Conservation (phyloP, 2,329 filamentous ascomycete species). For the Colletotrichum horii region DNA sequence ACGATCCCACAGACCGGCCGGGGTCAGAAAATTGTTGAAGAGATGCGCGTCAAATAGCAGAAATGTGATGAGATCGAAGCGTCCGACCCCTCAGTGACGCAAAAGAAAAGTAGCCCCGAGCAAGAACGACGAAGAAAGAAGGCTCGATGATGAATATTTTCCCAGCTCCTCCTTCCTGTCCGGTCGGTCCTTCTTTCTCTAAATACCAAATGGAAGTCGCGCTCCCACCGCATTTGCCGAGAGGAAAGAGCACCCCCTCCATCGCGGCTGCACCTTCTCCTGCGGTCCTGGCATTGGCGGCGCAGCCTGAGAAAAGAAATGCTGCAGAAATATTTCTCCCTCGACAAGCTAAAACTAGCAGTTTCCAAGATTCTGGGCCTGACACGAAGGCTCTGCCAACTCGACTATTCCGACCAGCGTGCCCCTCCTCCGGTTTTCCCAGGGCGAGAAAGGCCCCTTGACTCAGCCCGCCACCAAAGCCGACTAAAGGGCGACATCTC, state of each 20-base stretch:
- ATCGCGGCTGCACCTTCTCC: neutral
- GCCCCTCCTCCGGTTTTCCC: neutral
- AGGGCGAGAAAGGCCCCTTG: conserved; percentile 16
- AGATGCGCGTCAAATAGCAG: neutral
- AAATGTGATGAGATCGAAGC: neutral
- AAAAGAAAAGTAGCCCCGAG: neutral
- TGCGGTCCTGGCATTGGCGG: neutral
- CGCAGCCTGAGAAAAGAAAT: conserved; percentile 14
- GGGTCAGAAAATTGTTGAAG: neutral
- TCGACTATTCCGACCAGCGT: neutral
- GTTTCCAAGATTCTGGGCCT: neutral
- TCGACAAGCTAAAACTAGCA: neutral
- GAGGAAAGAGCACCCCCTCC: neutral
- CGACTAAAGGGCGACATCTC: conserved; percentile 6
- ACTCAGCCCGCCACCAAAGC: conserved; percentile 17
- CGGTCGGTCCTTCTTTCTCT: neutral
- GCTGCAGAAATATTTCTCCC: conserved; percentile 1
- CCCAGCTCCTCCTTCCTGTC: neutral
- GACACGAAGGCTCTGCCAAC: neutral
- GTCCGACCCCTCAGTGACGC: neutral
- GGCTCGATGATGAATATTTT: neutral
- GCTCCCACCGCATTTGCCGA: neutral
- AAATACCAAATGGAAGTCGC: neutral
- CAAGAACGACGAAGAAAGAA: neutral
- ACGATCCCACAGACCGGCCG: neutral